Evolutionary conservation across 805 yeast genomes (phyloP).

Genomic region (Blastobotrys chiropterorum): DNA sequence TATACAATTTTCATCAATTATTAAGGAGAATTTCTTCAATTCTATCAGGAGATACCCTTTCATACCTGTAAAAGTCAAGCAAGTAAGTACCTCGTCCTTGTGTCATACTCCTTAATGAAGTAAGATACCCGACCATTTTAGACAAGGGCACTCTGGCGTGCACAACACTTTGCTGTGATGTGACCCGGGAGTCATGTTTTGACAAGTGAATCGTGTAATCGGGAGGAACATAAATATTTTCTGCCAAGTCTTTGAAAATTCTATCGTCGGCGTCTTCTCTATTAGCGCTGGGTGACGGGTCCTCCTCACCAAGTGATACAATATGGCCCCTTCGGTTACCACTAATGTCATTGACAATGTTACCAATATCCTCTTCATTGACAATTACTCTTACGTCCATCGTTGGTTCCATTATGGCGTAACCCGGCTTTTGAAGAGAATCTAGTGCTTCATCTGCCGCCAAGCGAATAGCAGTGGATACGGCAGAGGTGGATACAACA

Average conservation of each 20-base stretch:
- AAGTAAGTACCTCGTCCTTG: slow-evolving; percentile 83
- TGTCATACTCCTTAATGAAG: slow-evolving; percentile 70
- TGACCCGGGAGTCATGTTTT: slow-evolving; percentile 38
- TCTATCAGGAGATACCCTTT: slow-evolving; percentile 52
- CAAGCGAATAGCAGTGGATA: slow-evolving; percentile 42
- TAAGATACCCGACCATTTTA: slow-evolving; percentile 86
- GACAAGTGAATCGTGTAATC: slow-evolving; percentile 43
- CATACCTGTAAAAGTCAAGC: slow-evolving; percentile 74
- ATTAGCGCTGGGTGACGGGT: slow-evolving; percentile 3
- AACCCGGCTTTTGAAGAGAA: slow-evolving; percentile 22
- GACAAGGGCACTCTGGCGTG: slow-evolving; percentile 79
- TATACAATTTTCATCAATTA: neutral
- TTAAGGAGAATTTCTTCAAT: slow-evolving; percentile 22
- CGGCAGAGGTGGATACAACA: slow-evolving; percentile 31
- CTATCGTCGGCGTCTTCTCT: slow-evolving; percentile 31
- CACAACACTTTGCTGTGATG: slow-evolving; percentile 36
- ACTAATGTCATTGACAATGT: slow-evolving; percentile 77
- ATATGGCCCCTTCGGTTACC: slow-evolving; percentile 73
- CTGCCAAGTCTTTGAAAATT: slow-evolving; percentile 36
- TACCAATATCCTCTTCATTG: slow-evolving; percentile 68
- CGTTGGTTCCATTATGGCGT: slow-evolving; percentile 74
- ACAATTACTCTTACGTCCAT: slow-evolving; percentile 71
- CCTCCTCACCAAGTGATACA: slow-evolving; percentile 62
- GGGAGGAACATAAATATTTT: slow-evolving; percentile 63
- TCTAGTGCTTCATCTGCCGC: slow-evolving; percentile 38